Evolutionary conservation across 2,329 filamentous ascomycete species (phyloP).

Genomic region (Seiridium unicorne): DNA sequence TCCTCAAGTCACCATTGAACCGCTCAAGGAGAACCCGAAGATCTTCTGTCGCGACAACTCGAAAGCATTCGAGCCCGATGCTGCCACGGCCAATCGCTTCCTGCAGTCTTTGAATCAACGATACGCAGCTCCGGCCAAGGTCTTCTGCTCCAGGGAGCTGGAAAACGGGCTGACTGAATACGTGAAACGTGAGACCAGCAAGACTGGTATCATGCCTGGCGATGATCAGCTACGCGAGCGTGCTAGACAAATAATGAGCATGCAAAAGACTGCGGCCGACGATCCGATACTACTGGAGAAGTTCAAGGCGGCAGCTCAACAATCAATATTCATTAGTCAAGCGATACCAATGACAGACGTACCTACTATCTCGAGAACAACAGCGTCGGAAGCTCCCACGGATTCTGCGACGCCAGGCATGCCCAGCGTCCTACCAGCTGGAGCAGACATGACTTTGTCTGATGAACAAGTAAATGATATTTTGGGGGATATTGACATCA

Average conservation of each 20-base stretch:
- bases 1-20: slow-evolving; percentile 27
- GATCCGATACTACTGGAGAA: slow-evolving; percentile 50
- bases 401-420: not conserved
- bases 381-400: not conserved
- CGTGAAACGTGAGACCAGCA: slow-evolving; percentile 38
- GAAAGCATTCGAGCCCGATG: slow-evolving; percentile 42
- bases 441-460: not conserved
- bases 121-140: slow-evolving; percentile 43
- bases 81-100: slow-evolving; percentile 46
- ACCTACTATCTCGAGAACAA: not conserved
- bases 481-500: not conserved
- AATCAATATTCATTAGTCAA: not conserved
- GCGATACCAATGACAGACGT: not conserved
- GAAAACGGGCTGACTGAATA: slow-evolving; percentile 52
- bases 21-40: slow-evolving; percentile 30
- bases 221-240: slow-evolving; percentile 46
- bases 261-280: slow-evolving; percentile 50
- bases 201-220: slow-evolving; percentile 40
- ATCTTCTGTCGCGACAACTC: slow-evolving; percentile 33
- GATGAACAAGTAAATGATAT: slow-evolving; percentile 5
- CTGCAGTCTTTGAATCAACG: slow-evolving; percentile 41
- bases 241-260: slow-evolving; percentile 47
- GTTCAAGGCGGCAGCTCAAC: slow-evolving; percentile 39
- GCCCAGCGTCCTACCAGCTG: not conserved
- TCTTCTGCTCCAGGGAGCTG: slow-evolving; percentile 60